Conservation (phyloP, 2,329 filamentous ascomycete genomes). For the Parascedosporium putredinis region DNA sequence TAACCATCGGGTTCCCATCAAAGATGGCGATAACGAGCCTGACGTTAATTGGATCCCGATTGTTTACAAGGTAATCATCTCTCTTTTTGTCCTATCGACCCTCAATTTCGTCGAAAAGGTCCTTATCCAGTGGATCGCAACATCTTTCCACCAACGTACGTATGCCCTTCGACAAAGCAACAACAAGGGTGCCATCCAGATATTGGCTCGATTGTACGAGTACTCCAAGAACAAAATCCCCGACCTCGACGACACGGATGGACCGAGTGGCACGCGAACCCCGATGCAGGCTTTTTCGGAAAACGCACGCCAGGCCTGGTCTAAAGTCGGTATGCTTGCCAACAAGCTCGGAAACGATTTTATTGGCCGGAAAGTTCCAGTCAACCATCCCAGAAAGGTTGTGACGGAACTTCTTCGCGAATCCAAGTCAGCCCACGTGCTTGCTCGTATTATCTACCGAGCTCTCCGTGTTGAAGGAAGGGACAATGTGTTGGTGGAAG, state of each 20-base stretch:
- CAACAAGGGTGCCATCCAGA: slow-evolving; percentile 79
- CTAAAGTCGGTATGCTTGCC: slow-evolving; percentile 75
- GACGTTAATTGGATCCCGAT: slow-evolving; percentile 56
- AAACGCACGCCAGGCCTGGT: slow-evolving; percentile 64
- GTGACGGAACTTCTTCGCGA: slow-evolving; percentile 66
- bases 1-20: slow-evolving; percentile 32
- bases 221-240: slow-evolving; percentile 68
- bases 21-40: slow-evolving; percentile 16
- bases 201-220: slow-evolving; percentile 46
- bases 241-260: slow-evolving; percentile 30
- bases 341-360: slow-evolving; percentile 85
- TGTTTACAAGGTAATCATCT: slow-evolving; percentile 77
- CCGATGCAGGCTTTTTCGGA: slow-evolving; percentile 64
- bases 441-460: slow-evolving; percentile 80
- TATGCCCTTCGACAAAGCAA: slow-evolving; percentile 85
- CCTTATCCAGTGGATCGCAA: slow-evolving; percentile 87
- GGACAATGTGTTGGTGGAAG: slow-evolving; percentile 68
- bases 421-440: slow-evolving; percentile 65
- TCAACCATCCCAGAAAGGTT: slow-evolving; percentile 74
- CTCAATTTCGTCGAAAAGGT: slow-evolving; percentile 89
- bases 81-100: slow-evolving; percentile 67
- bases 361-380: slow-evolving; percentile 63
- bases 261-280: slow-evolving; percentile 55
- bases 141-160: slow-evolving; percentile 82
- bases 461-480: slow-evolving; percentile 58